Base-by-base conservation (phyloP, 1,284 basidiomycete species). In the Porogramme epimiltina region DNA sequence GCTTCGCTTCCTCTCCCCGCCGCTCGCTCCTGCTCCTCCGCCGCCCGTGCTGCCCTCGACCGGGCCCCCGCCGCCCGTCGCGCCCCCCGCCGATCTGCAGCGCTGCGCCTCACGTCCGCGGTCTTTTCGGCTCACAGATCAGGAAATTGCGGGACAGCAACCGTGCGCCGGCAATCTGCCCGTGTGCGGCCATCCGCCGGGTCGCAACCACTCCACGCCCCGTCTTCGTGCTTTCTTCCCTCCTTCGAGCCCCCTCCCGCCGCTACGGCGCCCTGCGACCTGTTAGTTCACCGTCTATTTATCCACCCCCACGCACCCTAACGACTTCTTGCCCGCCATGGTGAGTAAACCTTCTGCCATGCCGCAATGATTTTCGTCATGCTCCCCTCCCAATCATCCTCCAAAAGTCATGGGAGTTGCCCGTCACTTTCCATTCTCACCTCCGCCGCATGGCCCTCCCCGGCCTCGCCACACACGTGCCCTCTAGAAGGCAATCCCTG, bases 401-500 rank as follows among this genome's bases (percentile, higher is more conserved):
- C n/a, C 23, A 40, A 26, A 55, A 51, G 62, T 55, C 59, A 58
- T 61, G 59, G 39, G 54, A 52, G 54, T 52, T 52, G 48, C 42
- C 47, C 46, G 34, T 54, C 49, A 52, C 50, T 54, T 42, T 26
- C 49, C 47, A 18, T 52, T 59, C 45, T 54, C 43, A 26, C 54
- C 45, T 40, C 40, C 20, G 38, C 58, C 59, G 55, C 59, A 56
- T 60, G 60, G 58, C 24, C 28, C 13, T 24, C 37, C 33, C 46
- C 45, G 53, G 49, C 51, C 51, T 39, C 39, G 33, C 55, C 50
- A 28, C 37, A 59, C 60, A 61, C 60, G 60, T 61, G 60, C 49
- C 40, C 53, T 37, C 57, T 59, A 59, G 60, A 61, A 56, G 49
- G 42, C 39, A 22, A 45, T 46, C 49, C 47, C 51, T 48, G 52